These are phyloP conservation scores for Aquilaria yunnanensis DNA, from an alignment of 345 rosid species.

Conservation along the genomic window DNA sequence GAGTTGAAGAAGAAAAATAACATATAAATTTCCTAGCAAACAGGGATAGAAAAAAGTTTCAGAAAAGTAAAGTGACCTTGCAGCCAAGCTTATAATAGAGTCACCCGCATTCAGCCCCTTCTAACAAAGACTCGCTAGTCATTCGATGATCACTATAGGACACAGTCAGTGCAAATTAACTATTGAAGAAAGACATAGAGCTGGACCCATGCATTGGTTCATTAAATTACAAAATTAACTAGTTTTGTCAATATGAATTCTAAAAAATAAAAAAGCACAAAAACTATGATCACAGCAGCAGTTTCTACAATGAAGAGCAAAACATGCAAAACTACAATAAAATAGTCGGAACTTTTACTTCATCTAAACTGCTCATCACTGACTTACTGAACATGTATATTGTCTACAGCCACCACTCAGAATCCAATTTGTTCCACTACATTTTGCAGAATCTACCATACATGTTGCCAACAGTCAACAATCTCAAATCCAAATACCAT, in stretches of 20 bases:
- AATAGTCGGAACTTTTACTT: neutral
- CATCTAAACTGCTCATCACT: neutral
- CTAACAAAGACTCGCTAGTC: too few species aligned
- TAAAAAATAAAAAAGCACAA: neutral
- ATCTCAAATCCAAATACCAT: neutral
- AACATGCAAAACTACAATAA: neutral
- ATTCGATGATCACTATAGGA: too few species aligned
- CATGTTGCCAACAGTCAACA: neutral
- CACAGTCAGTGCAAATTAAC: too few species aligned
- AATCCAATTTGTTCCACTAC: neutral
- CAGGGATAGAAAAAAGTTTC: too few species aligned
- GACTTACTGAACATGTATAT: conserved; percentile 5
- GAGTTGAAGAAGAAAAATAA: neutral
- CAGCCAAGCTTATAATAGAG: too few species aligned
- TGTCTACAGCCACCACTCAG: neutral
- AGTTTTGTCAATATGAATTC: neutral
- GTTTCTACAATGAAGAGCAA: neutral
- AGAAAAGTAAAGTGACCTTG: too few species aligned
- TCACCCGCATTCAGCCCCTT: too few species aligned
- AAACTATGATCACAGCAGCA: neutral
- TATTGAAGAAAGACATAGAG: too few species aligned
- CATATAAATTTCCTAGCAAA: too few species aligned
- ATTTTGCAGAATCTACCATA: neutral
- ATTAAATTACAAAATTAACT: too few species aligned
- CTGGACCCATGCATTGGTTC: too few species aligned